Evolutionary conservation across 768 basidiomycete species (phyloP).

Genomic region (Collybiopsis luxurians): DNA sequence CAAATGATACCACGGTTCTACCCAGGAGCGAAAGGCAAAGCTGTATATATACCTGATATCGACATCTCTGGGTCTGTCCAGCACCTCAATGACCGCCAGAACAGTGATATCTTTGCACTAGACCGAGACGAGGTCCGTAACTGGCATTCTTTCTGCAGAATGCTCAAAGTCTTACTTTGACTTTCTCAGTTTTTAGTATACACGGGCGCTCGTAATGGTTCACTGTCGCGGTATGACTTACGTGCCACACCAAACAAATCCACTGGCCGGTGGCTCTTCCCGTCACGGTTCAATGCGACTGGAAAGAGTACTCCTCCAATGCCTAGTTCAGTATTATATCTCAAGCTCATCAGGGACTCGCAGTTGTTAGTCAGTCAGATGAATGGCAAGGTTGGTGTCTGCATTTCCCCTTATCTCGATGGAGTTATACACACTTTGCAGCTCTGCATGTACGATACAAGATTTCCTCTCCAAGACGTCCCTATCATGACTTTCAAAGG

Average conservation of each 20-base stretch:
- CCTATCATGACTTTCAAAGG: constrained; percentile 52
- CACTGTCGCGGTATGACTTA: constrained; percentile 55
- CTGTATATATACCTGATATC: constrained; percentile 51
- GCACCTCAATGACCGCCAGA: constrained; percentile 39
- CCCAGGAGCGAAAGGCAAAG: constrained; percentile 52
- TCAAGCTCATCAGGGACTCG: constrained; percentile 47
- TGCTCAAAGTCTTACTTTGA: neutral
- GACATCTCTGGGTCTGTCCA: constrained; percentile 32
- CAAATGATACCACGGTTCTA: constrained; percentile 1
- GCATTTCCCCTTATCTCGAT: neutral
- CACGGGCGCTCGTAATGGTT: constrained; percentile 59
- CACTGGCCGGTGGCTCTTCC: constrained; percentile 38
- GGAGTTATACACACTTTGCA: constrained; percentile 20
- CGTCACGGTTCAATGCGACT: constrained; percentile 28
- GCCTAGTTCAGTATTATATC: constrained; percentile 50
- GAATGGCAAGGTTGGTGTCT: constrained; percentile 51
- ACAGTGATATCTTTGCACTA: constrained; percentile 65
- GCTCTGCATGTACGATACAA: constrained; percentile 64
- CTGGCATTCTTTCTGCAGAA: neutral
- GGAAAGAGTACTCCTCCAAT: constrained; percentile 11
- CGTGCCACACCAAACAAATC: constrained; percentile 34
- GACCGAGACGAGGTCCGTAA: constrained; percentile 45
- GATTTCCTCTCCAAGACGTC: constrained; percentile 40
- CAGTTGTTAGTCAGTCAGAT: constrained; percentile 58
- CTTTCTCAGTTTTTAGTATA: constrained; percentile 45